Evolutionary conservation across 164 flowering plant species (phyloP).

Genomic region (Protea cynaroides): DNA sequence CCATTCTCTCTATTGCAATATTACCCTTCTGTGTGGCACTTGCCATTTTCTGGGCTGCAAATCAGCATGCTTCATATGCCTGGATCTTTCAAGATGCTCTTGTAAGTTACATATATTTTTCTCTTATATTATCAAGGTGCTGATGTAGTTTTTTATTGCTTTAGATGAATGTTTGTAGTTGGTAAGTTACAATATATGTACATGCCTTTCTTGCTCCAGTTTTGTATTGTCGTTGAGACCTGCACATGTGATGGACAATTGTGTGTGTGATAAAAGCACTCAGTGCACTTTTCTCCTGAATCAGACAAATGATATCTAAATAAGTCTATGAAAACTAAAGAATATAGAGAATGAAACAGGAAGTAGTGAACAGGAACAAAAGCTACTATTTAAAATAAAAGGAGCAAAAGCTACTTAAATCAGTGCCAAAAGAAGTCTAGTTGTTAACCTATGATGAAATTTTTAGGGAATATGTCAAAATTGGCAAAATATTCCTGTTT

Average conservation of each 20-base stretch:
- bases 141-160: neutral
- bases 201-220: neutral
- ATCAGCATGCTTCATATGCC: conserved; percentile 60
- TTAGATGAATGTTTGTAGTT: neutral
- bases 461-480: no score
- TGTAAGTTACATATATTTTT: conserved; percentile 40
- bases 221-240: neutral
- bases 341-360: no score
- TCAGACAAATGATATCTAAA: no score
- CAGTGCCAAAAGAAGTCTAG: no score
- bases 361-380: no score
- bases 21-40: conserved; percentile 53
- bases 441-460: no score
- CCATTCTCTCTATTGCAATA: conserved; percentile 48
- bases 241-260: neutral
- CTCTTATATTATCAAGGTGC: neutral
- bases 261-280: neutral
- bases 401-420: no score
- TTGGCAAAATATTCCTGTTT: no score
- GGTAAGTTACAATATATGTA: no score
- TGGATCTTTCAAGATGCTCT: conserved; percentile 97
- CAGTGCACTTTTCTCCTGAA: neutral
- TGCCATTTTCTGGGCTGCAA: conserved; percentile 72
- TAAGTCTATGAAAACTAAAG: no score
- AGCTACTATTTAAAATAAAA: no score